Conservation (phyloP, 1,284 basidiomycete species). For the Irpex lacteus region DNA sequence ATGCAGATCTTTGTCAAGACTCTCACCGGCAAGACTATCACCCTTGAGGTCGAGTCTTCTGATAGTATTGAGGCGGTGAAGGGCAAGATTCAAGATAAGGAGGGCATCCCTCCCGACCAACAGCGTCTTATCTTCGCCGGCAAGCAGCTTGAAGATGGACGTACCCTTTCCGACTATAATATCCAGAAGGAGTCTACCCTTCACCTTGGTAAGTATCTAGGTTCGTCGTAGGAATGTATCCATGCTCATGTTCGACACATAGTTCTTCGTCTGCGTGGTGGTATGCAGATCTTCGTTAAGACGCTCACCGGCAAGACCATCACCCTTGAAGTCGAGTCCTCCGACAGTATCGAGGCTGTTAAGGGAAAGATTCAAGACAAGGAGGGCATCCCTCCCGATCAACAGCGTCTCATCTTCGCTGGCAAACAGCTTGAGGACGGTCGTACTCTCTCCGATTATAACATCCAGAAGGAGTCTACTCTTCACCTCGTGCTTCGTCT, state of each 20-base stretch:
- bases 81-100: slow-evolving; percentile 54
- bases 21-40: slow-evolving; percentile 54
- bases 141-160: slow-evolving; percentile 83
- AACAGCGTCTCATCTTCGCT: slow-evolving; percentile 81
- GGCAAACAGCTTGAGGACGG: slow-evolving; percentile 86
- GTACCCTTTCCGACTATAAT: slow-evolving; percentile 83
- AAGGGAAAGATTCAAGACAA: slow-evolving; percentile 85
- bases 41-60: slow-evolving; percentile 48
- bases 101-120: slow-evolving; percentile 77
- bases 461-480: slow-evolving; percentile 74
- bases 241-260: slow-evolving; percentile 34
- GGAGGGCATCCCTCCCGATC: slow-evolving; percentile 80
- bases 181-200: slow-evolving; percentile 80
- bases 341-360: slow-evolving; percentile 88
- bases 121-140: slow-evolving; percentile 88
- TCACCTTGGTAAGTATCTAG: slow-evolving; percentile 52
- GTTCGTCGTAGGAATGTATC: slow-evolving; percentile 25
- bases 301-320: slow-evolving; percentile 93
- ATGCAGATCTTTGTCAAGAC: slow-evolving; percentile 76
- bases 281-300: slow-evolving; percentile 90
- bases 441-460: slow-evolving; percentile 81
- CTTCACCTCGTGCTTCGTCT: slow-evolving; percentile 69
- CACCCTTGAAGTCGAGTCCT: slow-evolving; percentile 90
- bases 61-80: slow-evolving; percentile 54
- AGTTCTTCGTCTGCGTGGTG: slow-evolving; percentile 83